Evolutionary conservation across 1,284 basidiomycete genomes (phyloP).

Genomic region (Gymnopus androsaceus): DNA sequence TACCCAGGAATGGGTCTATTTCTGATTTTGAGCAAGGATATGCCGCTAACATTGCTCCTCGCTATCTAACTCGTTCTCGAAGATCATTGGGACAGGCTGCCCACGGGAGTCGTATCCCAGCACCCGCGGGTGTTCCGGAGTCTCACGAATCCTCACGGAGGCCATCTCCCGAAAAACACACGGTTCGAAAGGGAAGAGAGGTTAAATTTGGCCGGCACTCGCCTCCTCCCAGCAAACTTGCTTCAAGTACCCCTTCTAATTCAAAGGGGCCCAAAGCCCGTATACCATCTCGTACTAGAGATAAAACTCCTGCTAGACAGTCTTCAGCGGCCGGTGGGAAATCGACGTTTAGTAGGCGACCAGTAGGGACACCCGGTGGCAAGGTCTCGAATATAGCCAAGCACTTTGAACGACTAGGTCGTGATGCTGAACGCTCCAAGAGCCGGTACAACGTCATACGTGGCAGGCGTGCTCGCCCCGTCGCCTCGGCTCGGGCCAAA

Average conservation of each 20-base stretch:
- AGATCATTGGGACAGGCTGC: conserved; percentile 37
- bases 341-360: conserved; percentile 55
- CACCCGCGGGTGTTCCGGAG: conserved; percentile 48
- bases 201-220: conserved; percentile 44
- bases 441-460: conserved; percentile 78
- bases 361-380: conserved; percentile 46
- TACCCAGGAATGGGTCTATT: conserved; percentile 58
- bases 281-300: conserved; percentile 47
- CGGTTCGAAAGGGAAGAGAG: conserved; percentile 38
- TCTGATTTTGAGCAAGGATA: conserved; percentile 90
- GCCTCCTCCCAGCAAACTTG: conserved; percentile 35
- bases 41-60: conserved; percentile 82
- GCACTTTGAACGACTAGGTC: conserved; percentile 74
- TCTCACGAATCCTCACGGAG: conserved; percentile 64
- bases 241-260: conserved; percentile 19
- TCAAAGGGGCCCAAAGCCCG: conserved; percentile 40
- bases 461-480: conserved; percentile 90
- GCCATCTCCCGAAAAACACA: conserved; percentile 72
- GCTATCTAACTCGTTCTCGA: conserved; percentile 57
- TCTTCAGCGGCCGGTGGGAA: conserved; percentile 43
- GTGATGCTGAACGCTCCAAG: conserved; percentile 68
- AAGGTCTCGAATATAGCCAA: conserved; percentile 78
- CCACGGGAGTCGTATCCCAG: conserved; percentile 52
- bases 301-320: conserved; percentile 49
- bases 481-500: conserved; percentile 86